Evolutionary conservation across 331 rosid species (phyloP).

Genomic region (Quercus phellos): DNA sequence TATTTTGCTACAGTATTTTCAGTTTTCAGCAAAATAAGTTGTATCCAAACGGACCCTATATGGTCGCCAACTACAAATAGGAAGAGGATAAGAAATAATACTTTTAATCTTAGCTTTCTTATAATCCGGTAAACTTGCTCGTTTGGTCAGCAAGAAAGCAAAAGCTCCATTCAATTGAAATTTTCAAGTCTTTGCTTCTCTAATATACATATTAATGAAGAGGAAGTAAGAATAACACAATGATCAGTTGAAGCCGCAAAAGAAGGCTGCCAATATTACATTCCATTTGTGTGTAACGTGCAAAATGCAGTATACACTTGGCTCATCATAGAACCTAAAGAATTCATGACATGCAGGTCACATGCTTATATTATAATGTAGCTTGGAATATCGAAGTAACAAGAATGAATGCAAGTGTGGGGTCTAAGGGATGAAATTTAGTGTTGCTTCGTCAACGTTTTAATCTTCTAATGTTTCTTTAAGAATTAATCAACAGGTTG

Average conservation of each 20-base stretch:
- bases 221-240: background rate
- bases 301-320: background rate
- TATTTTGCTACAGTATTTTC: no score
- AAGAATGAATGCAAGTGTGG: background rate
- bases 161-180: no score
- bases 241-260: background rate
- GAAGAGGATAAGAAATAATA: no score
- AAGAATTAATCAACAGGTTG: background rate
- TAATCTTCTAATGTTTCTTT: background rate
- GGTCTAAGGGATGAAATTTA: background rate
- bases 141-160: no score
- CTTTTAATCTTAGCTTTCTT: no score
- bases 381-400: background rate
- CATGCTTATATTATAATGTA: background rate
- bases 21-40: no score
- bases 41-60: no score
- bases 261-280: background rate
- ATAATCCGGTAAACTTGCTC: no score
- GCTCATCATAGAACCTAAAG: background rate
- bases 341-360: background rate
- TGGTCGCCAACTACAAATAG: no score
- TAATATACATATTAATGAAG: background rate
- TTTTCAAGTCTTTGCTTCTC: no score
- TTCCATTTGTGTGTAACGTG: background rate
- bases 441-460: slow-evolving; percentile 9